Base-by-base conservation (phyloP, 2,329 filamentous ascomycete species). In the Thielaviopsis populi region DNA sequence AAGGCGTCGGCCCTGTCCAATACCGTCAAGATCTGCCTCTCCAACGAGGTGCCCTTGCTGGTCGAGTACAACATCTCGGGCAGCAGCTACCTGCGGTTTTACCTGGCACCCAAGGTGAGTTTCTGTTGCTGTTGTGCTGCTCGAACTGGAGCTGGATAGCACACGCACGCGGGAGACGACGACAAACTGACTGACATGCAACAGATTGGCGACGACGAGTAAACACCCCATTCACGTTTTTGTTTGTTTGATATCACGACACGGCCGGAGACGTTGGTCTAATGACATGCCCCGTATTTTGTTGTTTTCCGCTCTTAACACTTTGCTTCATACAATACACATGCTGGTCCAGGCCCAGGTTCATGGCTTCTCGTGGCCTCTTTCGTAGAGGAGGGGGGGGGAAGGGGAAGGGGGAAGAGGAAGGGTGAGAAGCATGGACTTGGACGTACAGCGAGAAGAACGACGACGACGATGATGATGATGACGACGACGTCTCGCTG, bases 21-120 rank as follows among this genome's bases (percentile, higher is more conserved):
- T 69, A 81, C 83, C 69, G 95, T 99, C 76, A 94, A 88, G 78
- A 86, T 99, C 70, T 95, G 88, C 77, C 82, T 99, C 69, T 97
- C 92, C 62, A 91, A 91, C 75, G 94, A 99, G 77, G 92, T 99
- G 61, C 94, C 94, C 33, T 84, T 99, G 69, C 80, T 97, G 70
- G 94, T 99, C 54, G 94, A 99, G 79, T 99, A 97, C 76, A 80
- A 78, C 63, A 77, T 96, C 67, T 80, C 81, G 63, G 87, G 88
- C 68, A 90, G 84, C 78, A 94, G 89, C 75, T 94, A 94, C 75
- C 77, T 99, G 76, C 85, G 92, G 72, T 99, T 97, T 83, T 99
- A 97, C 78, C 84, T 99, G 70, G 94, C 94, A 68, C 94, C 94
- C 69, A 99, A 99, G 91, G 94, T 94, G 77, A 66, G 82, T 72